A percentile compares a stretch with the other conserved stretches of the same genome.
phyloP scores from a whole-genome alignment of 495 filamentous ascomycete genomes.

The Xylaria nigripes region DNA sequence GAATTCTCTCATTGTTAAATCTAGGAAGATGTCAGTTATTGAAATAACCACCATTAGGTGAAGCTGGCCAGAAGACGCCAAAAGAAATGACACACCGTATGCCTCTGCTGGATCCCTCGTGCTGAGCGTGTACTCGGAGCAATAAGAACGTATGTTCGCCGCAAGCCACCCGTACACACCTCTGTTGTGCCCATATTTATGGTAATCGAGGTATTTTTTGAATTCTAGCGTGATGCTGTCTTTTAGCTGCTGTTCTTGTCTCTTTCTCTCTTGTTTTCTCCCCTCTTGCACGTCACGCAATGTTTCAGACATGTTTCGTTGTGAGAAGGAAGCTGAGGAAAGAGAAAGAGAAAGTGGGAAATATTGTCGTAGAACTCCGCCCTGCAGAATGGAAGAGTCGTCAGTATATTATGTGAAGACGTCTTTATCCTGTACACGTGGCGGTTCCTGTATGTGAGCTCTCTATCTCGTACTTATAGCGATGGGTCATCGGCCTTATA shows the following conservation, averaged over 20 bases:
- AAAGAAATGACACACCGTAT: neutral
- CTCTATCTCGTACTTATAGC: no score
- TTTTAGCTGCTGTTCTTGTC: neutral
- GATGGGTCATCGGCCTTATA: no score
- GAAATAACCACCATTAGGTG: neutral
- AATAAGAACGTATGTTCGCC: neutral
- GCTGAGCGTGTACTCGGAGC: neutral
- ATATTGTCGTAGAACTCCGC: no score
- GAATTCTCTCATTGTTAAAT: neutral
- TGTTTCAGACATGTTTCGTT: no score
- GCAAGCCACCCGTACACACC: neutral
- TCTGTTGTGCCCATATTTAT: neutral
- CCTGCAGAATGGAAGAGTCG: no score
- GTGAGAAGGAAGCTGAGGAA: no score
- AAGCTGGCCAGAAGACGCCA: neutral
- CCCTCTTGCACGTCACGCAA: no score
- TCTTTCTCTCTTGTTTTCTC: no score
- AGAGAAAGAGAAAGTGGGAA: no score
- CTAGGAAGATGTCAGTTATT: neutral
- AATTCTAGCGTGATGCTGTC: neutral
- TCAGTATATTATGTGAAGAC: no score
- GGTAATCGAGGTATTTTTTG: neutral
- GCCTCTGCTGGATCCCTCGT: neutral
- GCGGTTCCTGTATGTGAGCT: no score
- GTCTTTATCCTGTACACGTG: no score